These are phyloP conservation scores for Aspergillus sp. DNA, from an alignment of 2,329 filamentous ascomycete genomes.

Conservation along the genomic window DNA sequence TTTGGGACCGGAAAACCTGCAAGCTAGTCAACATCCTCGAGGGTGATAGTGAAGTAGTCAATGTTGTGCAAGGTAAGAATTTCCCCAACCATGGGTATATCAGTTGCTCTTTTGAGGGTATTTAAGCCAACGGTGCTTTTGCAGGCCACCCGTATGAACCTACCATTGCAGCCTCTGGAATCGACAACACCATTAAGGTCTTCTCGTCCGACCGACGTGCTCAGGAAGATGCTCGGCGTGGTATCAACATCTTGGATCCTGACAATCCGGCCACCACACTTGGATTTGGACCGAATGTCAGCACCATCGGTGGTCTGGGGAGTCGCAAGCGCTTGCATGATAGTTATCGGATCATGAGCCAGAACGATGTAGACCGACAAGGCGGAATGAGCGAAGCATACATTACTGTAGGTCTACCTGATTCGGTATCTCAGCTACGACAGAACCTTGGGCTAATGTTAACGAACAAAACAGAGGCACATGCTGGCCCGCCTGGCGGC, in stretches of 20 bases:
- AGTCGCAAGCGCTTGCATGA: slow-evolving; percentile 63
- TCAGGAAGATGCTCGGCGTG: slow-evolving; percentile 58
- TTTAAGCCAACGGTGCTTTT: slow-evolving; percentile 15
- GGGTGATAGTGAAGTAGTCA: slow-evolving; percentile 69
- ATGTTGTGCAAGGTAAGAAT: slow-evolving; percentile 62
- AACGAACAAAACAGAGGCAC: slow-evolving; percentile 40
- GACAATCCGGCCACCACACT: slow-evolving; percentile 42
- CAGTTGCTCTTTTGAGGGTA: background rate
- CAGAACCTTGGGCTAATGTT: slow-evolving; percentile 17
- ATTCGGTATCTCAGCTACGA: background rate
- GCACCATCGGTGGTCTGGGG: slow-evolving; percentile 49
- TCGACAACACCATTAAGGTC: slow-evolving; percentile 69
- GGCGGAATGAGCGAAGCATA: slow-evolving; percentile 60
- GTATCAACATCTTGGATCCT: slow-evolving; percentile 59
- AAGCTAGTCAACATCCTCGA: slow-evolving; percentile 66
- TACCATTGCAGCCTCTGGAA: slow-evolving; percentile 66
- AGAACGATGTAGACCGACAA: slow-evolving; percentile 63
- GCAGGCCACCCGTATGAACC: slow-evolving; percentile 67
- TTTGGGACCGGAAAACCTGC: slow-evolving; percentile 66
- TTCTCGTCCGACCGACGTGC: slow-evolving; percentile 63
- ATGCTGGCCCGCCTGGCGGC: slow-evolving; percentile 50
- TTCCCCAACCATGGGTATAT: background rate
- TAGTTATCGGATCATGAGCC: slow-evolving; percentile 62
- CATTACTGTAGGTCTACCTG: slow-evolving; percentile 52
- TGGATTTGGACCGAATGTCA: slow-evolving; percentile 29